Conservation (phyloP, 129 eudicot genomes). For the Oenanthe sinensis region DNA sequence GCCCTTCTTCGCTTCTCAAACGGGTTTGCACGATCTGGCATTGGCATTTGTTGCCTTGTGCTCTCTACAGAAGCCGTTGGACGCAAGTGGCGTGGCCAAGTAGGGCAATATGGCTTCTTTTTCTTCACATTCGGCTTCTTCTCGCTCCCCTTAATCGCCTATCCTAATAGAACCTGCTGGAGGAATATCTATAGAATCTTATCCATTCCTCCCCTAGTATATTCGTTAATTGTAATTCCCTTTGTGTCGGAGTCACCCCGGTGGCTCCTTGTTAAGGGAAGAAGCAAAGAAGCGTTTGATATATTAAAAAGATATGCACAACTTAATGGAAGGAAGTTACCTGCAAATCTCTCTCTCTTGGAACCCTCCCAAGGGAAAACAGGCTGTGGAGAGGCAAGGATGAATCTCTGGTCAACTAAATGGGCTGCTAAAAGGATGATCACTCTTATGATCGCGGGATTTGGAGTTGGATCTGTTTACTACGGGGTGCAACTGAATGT, state of each 20-base stretch:
- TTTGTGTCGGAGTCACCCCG: conserved; percentile 42
- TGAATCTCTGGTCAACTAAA: conserved; percentile 21
- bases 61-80: conserved; percentile 44
- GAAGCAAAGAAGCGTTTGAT: conserved; percentile 29
- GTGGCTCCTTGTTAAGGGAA: conserved; percentile 38
- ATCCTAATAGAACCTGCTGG: conserved; percentile 32
- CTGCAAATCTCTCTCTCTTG: conserved; percentile 15
- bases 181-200: conserved; percentile 25
- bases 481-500: conserved; percentile 39
- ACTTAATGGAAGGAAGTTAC: conserved; percentile 31
- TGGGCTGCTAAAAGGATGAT: conserved; percentile 37
- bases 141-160: conserved; percentile 40
- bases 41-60: conserved; percentile 42
- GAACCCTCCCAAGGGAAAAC: conserved; percentile 17
- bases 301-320: conserved; percentile 24
- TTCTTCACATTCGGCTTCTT: conserved; percentile 43
- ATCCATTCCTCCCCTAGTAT: conserved; percentile 25
- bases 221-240: conserved; percentile 22
- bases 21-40: conserved; percentile 38
- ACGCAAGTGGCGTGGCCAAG: conserved; percentile 43
- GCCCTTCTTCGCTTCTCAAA: conserved; percentile 29
- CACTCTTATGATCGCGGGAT: conserved; percentile 29
- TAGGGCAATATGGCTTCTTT: conserved; percentile 43
- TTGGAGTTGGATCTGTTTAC: conserved; percentile 37
- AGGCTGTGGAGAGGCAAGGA: conserved; percentile 1